These are phyloP conservation scores for Chrysochromulina parva DNA, from an alignment of 78 protist species.

Conservation along the genomic window DNA sequence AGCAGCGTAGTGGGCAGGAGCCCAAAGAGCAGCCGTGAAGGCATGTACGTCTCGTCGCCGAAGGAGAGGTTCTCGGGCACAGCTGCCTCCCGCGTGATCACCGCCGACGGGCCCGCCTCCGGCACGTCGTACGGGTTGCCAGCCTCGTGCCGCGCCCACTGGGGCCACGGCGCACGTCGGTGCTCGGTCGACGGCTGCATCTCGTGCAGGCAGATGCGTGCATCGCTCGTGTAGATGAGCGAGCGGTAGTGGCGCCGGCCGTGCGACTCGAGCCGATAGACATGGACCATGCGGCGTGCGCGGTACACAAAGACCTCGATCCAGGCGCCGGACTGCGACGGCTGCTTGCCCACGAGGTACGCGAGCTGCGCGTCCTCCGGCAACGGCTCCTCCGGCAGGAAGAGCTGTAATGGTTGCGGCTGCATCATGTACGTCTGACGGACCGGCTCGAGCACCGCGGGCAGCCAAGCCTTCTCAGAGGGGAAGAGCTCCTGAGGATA, in stretches of 20 bases:
- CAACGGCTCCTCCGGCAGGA: constrained; percentile 16
- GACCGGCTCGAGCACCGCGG: constrained; percentile 14
- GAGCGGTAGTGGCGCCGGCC: constrained; percentile 61
- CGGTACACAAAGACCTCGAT: background rate
- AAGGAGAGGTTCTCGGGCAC: constrained; percentile 12
- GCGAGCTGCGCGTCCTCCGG: constrained; percentile 11
- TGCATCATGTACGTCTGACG: background rate
- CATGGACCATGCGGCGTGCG: background rate
- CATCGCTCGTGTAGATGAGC: constrained; percentile 46
- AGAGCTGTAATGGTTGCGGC: constrained; percentile 22
- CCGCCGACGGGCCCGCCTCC: background rate
- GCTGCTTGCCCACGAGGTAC: background rate
- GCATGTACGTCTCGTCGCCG: constrained; percentile 21
- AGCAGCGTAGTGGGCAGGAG: constrained; percentile 29
- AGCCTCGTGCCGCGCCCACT: constrained; percentile 18
- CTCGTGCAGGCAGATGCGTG: background rate
- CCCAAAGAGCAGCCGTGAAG: constrained; percentile 31
- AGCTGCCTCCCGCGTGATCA: constrained; percentile 34
- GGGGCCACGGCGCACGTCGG: background rate
- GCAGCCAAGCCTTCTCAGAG: constrained; percentile 4
- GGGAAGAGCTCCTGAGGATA: constrained; percentile 5
- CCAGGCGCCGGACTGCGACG: background rate
- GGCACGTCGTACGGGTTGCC: background rate
- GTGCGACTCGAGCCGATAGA: background rate
- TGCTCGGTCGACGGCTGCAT: constrained; percentile 8